Conservation (phyloP, 2,329 filamentous ascomycete species). For the Teratosphaeria viscida region DNA sequence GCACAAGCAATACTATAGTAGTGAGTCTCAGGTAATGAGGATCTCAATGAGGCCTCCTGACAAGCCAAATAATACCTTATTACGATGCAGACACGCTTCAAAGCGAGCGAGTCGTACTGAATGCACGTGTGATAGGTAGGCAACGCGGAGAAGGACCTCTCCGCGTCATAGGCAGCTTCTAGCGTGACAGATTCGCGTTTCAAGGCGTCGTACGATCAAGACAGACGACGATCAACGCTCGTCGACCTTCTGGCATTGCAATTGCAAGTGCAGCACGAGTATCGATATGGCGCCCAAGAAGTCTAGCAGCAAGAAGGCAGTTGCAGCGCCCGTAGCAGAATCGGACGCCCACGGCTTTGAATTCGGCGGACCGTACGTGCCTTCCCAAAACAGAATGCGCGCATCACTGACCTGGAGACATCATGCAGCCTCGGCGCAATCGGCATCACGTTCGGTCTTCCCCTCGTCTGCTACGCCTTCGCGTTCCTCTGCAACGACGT, state of each 20-base stretch:
- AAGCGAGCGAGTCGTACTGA: too few relatives aligned
- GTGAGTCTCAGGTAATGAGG: too few relatives aligned
- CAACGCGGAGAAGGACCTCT: neutral
- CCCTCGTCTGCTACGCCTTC: constrained; percentile 66
- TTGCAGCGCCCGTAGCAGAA: neutral
- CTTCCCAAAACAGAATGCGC: neutral
- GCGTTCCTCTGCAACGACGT: constrained; percentile 86
- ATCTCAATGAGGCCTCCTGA: too few relatives aligned
- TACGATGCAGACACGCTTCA: too few relatives aligned
- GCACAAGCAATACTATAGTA: neutral
- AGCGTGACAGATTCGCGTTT: neutral
- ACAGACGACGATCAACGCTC: neutral
- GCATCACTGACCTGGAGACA: neutral
- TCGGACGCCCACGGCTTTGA: constrained; percentile 31
- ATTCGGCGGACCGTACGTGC: constrained; percentile 39
- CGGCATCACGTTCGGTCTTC: constrained; percentile 69
- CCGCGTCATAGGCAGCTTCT: neutral
- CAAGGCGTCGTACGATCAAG: neutral
- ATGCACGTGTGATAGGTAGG: too few relatives aligned
- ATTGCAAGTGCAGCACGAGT: neutral
- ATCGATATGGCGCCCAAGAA: neutral
- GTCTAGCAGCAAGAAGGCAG: neutral
- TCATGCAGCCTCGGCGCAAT: constrained; percentile 51
- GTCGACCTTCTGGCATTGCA: neutral
- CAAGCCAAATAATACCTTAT: too few relatives aligned